Percentiles rank a stretch among this genome's conserved stretches.
Conservation (phyloP, 2,329 filamentous ascomycete species). For the Monosporascus sp. region DNA sequence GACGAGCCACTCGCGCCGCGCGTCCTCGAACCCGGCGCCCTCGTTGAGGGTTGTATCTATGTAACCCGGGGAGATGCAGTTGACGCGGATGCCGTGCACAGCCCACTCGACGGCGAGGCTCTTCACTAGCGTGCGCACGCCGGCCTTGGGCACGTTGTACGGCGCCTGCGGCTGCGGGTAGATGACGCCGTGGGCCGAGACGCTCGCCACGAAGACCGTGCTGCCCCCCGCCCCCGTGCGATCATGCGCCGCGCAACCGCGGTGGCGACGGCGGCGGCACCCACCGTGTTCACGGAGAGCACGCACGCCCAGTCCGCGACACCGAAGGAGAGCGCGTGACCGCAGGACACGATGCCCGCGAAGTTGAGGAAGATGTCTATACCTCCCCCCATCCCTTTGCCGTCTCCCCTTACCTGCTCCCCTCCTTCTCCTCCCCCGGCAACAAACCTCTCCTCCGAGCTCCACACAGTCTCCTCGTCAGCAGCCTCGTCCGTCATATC, state of each 20-base stretch:
- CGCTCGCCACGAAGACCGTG: slow-evolving; percentile 62
- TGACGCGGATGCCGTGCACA: slow-evolving; percentile 62
- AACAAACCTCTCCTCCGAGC: slow-evolving; percentile 17
- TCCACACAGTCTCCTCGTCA: slow-evolving; percentile 30
- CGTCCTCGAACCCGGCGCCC: slow-evolving; percentile 50
- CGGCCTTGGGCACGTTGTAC: slow-evolving; percentile 70
- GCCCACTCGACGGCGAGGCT: slow-evolving; percentile 71
- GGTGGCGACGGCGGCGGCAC: slow-evolving; percentile 64
- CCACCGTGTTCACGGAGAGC: slow-evolving; percentile 67
- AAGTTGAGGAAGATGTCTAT: slow-evolving; percentile 57
- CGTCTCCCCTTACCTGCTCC: slow-evolving; percentile 31
- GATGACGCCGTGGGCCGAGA: slow-evolving; percentile 64
- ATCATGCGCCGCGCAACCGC: slow-evolving; percentile 54
- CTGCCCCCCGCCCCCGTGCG: slow-evolving; percentile 44
- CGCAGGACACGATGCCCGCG: slow-evolving; percentile 62
- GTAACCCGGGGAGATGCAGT: slow-evolving; percentile 67
- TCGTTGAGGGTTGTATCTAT: slow-evolving; percentile 74
- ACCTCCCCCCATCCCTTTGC: slow-evolving; percentile 37
- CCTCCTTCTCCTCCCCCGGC: slow-evolving; percentile 1
- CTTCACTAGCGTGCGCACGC: slow-evolving; percentile 56
- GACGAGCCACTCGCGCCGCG: slow-evolving; percentile 49
- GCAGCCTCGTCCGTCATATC: slow-evolving; percentile 52
- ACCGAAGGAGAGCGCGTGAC: slow-evolving; percentile 54
- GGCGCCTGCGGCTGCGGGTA: slow-evolving; percentile 66
- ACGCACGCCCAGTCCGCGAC: slow-evolving; percentile 55